phyloP scores from a whole-genome alignment of 1,284 basidiomycete species.

The Leccinum fuscescens region DNA sequence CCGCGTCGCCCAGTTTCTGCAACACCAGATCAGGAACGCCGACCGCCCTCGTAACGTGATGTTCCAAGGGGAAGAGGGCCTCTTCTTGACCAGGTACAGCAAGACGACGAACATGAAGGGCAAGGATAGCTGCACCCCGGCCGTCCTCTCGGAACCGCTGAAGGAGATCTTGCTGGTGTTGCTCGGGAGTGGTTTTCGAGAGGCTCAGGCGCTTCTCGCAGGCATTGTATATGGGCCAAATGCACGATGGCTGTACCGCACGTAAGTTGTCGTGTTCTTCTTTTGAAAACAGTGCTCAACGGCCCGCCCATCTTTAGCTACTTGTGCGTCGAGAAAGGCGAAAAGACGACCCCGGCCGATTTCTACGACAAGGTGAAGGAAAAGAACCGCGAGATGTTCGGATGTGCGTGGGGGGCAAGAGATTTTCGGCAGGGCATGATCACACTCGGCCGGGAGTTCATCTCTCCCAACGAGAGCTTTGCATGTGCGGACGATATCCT shows the following conservation, averaged over 20 bases:
- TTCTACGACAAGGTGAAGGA: slow-evolving; percentile 1
- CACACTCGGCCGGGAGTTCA: not conserved
- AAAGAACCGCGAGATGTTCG: not conserved
- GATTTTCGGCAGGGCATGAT: slow-evolving; percentile 1
- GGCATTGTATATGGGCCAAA: not conserved
- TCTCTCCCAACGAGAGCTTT: not conserved
- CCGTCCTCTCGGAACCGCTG: not conserved
- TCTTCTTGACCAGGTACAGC: slow-evolving; percentile 5
- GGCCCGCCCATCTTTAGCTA: slow-evolving; percentile 6
- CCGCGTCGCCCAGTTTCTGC: not conserved
- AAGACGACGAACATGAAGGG: slow-evolving; percentile 2
- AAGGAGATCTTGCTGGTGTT: not conserved
- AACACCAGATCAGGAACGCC: slow-evolving; percentile 1
- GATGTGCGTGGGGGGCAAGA: slow-evolving; percentile 8
- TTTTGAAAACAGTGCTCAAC: not conserved
- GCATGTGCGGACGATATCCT: not conserved
- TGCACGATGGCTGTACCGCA: not conserved
- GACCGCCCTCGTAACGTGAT: slow-evolving; percentile 2
- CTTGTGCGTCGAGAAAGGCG: slow-evolving; percentile 2
- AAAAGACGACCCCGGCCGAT: not conserved
- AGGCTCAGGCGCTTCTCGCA: slow-evolving; percentile 7
- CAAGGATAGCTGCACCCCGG: slow-evolving; percentile 8
- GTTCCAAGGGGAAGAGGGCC: slow-evolving; percentile 2
- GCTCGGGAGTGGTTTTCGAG: slow-evolving; percentile 4
- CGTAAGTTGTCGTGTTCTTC: not conserved